These are phyloP conservation scores for Arthrobotrys sphaeroides DNA, from an alignment of 2,329 filamentous ascomycete species.

Conservation along the genomic window DNA sequence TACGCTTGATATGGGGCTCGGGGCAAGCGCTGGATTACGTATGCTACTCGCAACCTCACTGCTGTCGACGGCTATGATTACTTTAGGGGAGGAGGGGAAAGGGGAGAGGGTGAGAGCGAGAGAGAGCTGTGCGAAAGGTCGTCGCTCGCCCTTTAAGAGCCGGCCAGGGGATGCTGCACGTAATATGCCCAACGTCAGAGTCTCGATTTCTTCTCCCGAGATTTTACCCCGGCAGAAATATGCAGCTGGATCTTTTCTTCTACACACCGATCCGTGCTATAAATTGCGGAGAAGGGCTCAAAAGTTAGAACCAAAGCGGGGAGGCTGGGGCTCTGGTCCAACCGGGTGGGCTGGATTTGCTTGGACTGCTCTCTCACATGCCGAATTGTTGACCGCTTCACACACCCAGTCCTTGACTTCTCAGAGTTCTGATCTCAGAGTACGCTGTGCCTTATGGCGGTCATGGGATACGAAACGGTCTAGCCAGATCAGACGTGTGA, in stretches of 20 bases:
- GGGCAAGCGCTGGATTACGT: no score
- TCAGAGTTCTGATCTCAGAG: background rate
- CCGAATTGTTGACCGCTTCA: conserved; percentile 12
- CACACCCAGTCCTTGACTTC: background rate
- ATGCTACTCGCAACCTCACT: background rate
- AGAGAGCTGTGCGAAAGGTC: background rate
- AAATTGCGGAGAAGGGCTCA: conserved; percentile 6
- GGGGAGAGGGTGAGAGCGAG: background rate
- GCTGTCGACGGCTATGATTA: background rate
- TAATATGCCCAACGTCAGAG: conserved; percentile 6
- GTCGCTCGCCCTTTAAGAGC: conserved; percentile 10
- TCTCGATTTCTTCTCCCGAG: conserved; percentile 32
- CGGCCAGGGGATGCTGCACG: conserved; percentile 14
- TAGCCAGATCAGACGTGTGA: background rate
- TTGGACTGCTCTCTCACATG: conserved; percentile 19
- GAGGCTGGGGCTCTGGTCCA: conserved; percentile 24
- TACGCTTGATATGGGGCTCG: no score
- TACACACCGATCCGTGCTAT: background rate
- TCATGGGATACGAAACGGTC: conserved; percentile 1
- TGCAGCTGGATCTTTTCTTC: background rate
- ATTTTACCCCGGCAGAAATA: conserved; percentile 52
- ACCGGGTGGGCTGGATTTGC: conserved; percentile 7
- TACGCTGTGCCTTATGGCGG: background rate
- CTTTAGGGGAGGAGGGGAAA: background rate
- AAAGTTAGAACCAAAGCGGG: background rate